Conservation (phyloP, 2,329 filamentous ascomycete genomes). For the Geoglossum cookeanum region DNA sequence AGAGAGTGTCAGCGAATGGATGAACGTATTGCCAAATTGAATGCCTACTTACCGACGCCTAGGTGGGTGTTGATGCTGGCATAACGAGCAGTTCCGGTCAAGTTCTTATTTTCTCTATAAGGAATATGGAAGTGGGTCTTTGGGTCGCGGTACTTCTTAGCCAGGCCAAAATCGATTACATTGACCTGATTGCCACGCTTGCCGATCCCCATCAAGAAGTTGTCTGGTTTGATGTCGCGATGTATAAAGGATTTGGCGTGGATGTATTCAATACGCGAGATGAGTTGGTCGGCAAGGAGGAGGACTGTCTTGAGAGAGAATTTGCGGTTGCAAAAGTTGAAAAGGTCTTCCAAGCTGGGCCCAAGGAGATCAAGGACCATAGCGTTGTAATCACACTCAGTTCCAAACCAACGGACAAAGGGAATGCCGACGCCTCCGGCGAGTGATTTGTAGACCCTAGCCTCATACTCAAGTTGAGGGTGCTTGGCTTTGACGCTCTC, state of each 20-base stretch:
- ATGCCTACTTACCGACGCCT: constrained; percentile 52
- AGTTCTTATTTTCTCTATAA: constrained; percentile 99
- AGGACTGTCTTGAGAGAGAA: constrained; percentile 98
- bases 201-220: constrained; percentile 98
- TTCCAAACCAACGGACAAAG: constrained; percentile 98
- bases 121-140: constrained; percentile 99
- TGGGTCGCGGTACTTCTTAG: constrained; percentile 98
- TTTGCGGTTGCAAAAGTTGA: constrained; percentile 99
- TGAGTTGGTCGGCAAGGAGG: constrained; percentile 89
- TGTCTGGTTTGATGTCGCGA: constrained; percentile 99
- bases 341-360: constrained; percentile 87
- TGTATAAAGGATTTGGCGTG: constrained; percentile 99
- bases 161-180: constrained; percentile 95
- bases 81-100: constrained; percentile 96
- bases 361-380: constrained; percentile 97
- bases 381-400: constrained; percentile 98
- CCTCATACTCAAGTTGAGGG: constrained; percentile 96
- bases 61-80: constrained; percentile 97
- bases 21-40: neutral
- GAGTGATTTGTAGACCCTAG: constrained; percentile 47
- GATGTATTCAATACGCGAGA: constrained; percentile 98
- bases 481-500: constrained; percentile 99
- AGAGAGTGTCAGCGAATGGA: constrained; percentile 14
- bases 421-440: constrained; percentile 95
- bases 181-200: constrained; percentile 99